Percentiles rank a stretch among this genome's conserved stretches.
phyloP scores from a whole-genome alignment of 2,329 filamentous ascomycete genomes.

The Zymoseptoria ardabiliae region DNA sequence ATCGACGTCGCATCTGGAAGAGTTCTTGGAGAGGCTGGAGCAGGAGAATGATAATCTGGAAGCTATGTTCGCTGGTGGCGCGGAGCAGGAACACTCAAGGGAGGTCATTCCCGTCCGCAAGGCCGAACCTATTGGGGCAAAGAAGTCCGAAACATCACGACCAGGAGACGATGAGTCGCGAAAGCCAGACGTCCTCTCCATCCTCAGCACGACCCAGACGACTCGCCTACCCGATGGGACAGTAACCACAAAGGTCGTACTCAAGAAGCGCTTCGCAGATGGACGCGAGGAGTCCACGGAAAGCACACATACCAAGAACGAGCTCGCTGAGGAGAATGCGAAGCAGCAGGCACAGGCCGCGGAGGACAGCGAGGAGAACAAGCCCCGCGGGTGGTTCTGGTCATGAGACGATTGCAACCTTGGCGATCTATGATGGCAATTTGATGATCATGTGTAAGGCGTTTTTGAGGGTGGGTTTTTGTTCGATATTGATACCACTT shows the following conservation, averaged over 20 bases:
- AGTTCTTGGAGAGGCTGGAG: conserved; percentile 3
- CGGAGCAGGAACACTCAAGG: not conserved
- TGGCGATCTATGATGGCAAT: not conserved
- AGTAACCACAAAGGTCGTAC: conserved; percentile 48
- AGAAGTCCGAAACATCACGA: not conserved
- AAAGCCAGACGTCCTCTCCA: conserved; percentile 42
- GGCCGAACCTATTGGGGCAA: no score
- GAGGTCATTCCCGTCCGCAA: not conserved
- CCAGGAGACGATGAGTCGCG: conserved; percentile 1
- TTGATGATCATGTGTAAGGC: not conserved
- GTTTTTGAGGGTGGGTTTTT: not conserved
- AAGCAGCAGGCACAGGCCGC: not conserved
- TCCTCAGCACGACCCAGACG: conserved; percentile 51
- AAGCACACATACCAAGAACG: conserved; percentile 39
- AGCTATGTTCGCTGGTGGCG: not conserved
- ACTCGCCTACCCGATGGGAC: conserved; percentile 50
- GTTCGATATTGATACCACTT: not conserved
- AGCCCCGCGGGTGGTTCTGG: conserved; percentile 28
- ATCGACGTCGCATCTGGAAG: conserved; percentile 5
- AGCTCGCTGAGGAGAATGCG: conserved; percentile 1
- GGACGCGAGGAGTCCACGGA: conserved; percentile 53
- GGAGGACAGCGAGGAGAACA: conserved; percentile 12
- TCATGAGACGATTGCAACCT: conserved; percentile 23
- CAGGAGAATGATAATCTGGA: conserved; percentile 9
- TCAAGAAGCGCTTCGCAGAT: conserved; percentile 54